A percentile compares a stretch with the other conserved stretches of the same genome.
phyloP scores from a whole-genome alignment of 148 eudicot genomes.

The Rhododendron henanense region DNA sequence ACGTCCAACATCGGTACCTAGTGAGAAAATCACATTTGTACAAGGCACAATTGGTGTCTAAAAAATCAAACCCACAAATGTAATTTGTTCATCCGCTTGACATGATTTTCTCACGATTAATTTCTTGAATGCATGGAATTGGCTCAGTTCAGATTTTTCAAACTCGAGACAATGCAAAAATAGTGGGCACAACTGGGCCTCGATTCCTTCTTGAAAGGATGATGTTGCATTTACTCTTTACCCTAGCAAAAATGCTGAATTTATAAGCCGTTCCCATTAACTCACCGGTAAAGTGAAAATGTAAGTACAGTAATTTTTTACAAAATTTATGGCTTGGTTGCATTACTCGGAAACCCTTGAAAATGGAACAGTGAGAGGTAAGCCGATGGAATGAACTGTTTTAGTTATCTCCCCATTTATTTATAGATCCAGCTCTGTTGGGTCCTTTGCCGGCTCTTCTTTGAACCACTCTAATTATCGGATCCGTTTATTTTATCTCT shows the following conservation, averaged over 20 bases:
- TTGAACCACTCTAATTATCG: not conserved
- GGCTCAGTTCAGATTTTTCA: not conserved
- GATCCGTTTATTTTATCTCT: not conserved
- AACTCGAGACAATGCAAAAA: not conserved
- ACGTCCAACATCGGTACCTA: too few relatives aligned
- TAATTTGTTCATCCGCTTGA: not conserved
- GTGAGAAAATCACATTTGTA: too few relatives aligned
- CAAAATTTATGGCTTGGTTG: not conserved
- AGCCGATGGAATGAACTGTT: not conserved
- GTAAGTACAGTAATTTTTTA: not conserved
- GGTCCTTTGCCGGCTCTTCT: too few relatives aligned
- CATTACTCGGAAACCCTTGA: not conserved
- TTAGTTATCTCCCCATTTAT: too few relatives aligned
- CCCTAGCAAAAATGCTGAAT: not conserved
- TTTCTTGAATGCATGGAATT: too few relatives aligned
- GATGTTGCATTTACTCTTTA: not conserved
- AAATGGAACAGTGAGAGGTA: not conserved
- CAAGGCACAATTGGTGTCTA: not conserved
- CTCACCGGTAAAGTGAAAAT: not conserved
- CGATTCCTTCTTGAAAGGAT: not conserved
- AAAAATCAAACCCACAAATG: not conserved
- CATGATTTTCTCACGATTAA: not conserved
- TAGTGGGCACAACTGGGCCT: not conserved
- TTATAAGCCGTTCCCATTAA: too few relatives aligned
- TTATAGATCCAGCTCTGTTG: too few relatives aligned